Percentiles rank a stretch among this genome's conserved stretches.
Conservation (phyloP, 2,329 filamentous ascomycete genomes). For the Colletotrichum sp. region DNA sequence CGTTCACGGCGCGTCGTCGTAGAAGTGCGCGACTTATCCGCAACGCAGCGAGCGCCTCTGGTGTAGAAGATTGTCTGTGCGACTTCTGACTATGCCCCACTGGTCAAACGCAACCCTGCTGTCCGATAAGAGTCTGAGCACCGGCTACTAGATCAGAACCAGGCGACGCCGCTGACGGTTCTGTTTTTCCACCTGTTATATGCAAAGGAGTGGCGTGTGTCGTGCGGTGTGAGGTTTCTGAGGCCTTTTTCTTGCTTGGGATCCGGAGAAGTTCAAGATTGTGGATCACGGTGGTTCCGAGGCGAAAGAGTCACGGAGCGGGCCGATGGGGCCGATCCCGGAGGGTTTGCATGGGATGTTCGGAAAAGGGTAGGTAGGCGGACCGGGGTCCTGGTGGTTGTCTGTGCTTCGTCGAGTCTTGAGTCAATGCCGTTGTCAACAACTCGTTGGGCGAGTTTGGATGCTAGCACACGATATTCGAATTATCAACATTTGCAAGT, state of each 20-base stretch:
- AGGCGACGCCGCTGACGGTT: not conserved
- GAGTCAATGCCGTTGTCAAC: not conserved
- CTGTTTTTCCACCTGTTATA: not conserved
- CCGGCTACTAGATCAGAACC: not conserved
- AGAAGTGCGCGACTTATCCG: not conserved
- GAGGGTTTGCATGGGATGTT: not conserved
- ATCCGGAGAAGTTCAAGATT: not conserved
- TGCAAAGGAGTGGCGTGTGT: not conserved
- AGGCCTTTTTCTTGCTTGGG: not conserved
- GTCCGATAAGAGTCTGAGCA: not conserved
- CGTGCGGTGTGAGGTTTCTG: not conserved
- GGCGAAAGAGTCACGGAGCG: not conserved
- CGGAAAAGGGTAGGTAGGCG: not conserved
- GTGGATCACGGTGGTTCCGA: not conserved
- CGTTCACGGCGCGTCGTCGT: not conserved
- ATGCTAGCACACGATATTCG: not conserved
- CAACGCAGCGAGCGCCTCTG: not conserved
- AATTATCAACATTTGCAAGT: not conserved
- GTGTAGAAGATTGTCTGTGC: not conserved
- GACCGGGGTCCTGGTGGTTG: not conserved
- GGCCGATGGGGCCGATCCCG: constrained; percentile 10
- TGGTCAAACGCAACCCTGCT: not conserved
- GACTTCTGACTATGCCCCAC: not conserved
- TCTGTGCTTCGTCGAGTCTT: not conserved
- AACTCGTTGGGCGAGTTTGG: not conserved